Evolutionary conservation across 306 rosid species (phyloP).

Genomic region (Fragaria iinumae): DNA sequence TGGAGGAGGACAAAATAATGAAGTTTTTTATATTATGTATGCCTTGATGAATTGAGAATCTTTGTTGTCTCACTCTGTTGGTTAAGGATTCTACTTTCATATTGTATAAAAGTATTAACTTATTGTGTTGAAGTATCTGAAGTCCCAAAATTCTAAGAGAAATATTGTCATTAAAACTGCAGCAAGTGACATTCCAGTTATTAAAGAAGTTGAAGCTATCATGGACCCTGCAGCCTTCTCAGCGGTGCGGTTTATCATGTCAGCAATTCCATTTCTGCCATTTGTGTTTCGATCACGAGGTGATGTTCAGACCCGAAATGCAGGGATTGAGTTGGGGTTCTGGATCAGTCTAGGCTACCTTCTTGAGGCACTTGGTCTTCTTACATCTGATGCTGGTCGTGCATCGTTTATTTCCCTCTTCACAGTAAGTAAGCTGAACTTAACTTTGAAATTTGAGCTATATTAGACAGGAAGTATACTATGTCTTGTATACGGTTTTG

Average conservation of each 20-base stretch:
- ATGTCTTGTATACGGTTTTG: background rate
- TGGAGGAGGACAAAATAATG: background rate
- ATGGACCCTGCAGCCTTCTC: constrained; percentile 73
- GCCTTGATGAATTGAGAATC: background rate
- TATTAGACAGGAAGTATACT: background rate
- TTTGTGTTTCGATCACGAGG: constrained; percentile 47
- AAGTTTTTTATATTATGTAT: background rate
- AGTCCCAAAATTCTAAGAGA: background rate
- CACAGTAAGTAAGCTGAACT: constrained; percentile 41
- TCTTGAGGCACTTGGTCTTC: constrained; percentile 66
- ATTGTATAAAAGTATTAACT: background rate
- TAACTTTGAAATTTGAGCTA: background rate
- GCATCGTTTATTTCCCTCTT: constrained; percentile 61
- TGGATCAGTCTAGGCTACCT: constrained; percentile 80
- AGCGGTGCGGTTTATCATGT: constrained; percentile 54
- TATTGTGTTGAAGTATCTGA: constrained; percentile 11
- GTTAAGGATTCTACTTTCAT: background rate
- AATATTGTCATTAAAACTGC: constrained; percentile 15
- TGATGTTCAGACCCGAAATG: constrained; percentile 50
- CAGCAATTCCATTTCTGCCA: constrained; percentile 70
- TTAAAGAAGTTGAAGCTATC: constrained; percentile 70
- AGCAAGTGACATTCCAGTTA: constrained; percentile 76
- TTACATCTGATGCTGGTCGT: constrained; percentile 77
- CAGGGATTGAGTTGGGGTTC: constrained; percentile 72
- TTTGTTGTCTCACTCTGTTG: background rate